Base-by-base conservation (phyloP, 345 rosid genomes). In the Murraya koenigii region DNA sequence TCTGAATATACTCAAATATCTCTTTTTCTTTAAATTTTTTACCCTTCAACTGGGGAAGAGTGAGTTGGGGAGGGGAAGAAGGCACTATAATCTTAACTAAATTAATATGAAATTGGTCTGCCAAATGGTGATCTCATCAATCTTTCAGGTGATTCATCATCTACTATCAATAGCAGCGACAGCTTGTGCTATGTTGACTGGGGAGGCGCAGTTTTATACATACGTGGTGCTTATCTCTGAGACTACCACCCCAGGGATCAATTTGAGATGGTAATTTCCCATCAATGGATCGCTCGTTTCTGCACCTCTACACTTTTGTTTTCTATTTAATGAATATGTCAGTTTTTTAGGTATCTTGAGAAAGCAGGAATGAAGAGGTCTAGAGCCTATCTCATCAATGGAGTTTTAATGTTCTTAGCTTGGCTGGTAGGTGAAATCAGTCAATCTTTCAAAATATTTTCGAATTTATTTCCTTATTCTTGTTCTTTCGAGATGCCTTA, bases 161-260 rank as follows among this genome's bases (percentile, higher is more conserved):
- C 71, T 88, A 32, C 84, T 93, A 65, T 92, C 98, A 19, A 84
- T 80, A 68, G 74, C 79, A 41, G 87, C 91, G 2, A 86, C 93
- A 26, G 90, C 94, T 32, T 93, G 93, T 78, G 78, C 95, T 68
- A 82, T 95, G 86, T 83, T 92, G 77, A 80, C 89, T 4, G 87
- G 93, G 76, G 97, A 95, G 75, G 95, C 90, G 49, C 98, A 93
- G 74, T 75, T 92, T 66, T 93, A 95, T 64, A 84, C 90, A 26
- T 95, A 80, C 82, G 89, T 93, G 98, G 88, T 89, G 79, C 86
- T 93, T 32, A 86, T 95, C 72, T 95, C 98, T 23, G 98, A 93
- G 87, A 78, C 90, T 35, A 95, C 97, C 2, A 92, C 98, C 61
- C 98, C 98, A 1, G 97, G 81, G 85, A 85, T 95, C 61, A 90